phyloP scores from a whole-genome alignment of 306 rosid genomes.

The Glycine tomentella region DNA sequence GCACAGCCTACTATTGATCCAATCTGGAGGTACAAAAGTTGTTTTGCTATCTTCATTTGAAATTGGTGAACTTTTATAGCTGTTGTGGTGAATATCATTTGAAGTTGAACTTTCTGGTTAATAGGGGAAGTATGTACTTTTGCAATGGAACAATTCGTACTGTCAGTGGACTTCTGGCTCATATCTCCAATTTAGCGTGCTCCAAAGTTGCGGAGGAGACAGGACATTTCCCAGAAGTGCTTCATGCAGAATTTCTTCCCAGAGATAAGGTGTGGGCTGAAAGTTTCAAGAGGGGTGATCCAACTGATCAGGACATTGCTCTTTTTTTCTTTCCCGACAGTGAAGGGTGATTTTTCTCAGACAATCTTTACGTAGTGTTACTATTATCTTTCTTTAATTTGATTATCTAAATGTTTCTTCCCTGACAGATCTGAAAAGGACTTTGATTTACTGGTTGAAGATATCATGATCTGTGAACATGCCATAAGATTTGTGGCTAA shows the following conservation, averaged over 20 bases:
- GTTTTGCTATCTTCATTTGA: constrained; percentile 24
- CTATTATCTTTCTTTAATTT: constrained; percentile 29
- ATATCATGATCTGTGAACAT: constrained; percentile 55
- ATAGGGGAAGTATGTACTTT: constrained; percentile 71
- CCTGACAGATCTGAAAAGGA: constrained; percentile 54
- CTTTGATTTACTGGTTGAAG: constrained; percentile 59
- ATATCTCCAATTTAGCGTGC: constrained; percentile 76
- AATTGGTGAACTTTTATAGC: constrained; percentile 16
- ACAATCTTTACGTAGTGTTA: neutral
- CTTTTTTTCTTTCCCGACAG: constrained; percentile 75
- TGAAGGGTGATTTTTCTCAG: constrained; percentile 57
- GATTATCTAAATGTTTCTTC: constrained; percentile 5
- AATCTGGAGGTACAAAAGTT: constrained; percentile 68
- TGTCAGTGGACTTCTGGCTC: constrained; percentile 62
- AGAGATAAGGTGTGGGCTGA: constrained; percentile 74
- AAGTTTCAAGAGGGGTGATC: constrained; percentile 57
- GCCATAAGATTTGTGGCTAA: constrained; percentile 62
- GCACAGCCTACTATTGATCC: constrained; percentile 75
- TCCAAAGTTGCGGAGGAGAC: constrained; percentile 60
- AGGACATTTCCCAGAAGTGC: constrained; percentile 52
- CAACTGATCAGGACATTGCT: constrained; percentile 67
- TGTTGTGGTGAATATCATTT: constrained; percentile 31
- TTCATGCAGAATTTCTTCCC: constrained; percentile 56
- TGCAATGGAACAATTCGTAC: constrained; percentile 40
- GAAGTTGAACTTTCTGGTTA: constrained; percentile 43